Conservation (phyloP, 1,139 yeast species). For the Yamadazyma atlantica region DNA sequence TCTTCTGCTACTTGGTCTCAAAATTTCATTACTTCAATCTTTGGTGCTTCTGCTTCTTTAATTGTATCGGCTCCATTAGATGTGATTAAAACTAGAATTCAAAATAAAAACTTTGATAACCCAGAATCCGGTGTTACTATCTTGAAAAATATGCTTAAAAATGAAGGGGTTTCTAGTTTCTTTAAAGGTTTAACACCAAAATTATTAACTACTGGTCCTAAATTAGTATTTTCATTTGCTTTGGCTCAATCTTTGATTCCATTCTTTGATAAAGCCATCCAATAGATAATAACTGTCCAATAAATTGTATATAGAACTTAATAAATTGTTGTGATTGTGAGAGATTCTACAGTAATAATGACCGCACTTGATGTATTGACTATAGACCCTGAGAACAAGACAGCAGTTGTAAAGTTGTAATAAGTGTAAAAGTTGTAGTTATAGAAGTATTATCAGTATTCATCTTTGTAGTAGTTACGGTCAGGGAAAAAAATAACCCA, state of each 20-base stretch:
- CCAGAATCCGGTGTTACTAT: conserved; percentile 93
- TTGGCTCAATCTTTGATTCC: conserved; percentile 96
- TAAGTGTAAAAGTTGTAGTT: too few relatives aligned
- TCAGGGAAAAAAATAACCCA: too few relatives aligned
- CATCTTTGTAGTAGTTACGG: too few relatives aligned
- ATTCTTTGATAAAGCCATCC: conserved; percentile 75
- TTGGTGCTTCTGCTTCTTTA: conserved; percentile 96
- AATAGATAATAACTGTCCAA: conserved; percentile 15
- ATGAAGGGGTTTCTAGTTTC: conserved; percentile 87
- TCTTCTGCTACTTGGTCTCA: conserved; percentile 91
- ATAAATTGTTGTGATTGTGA: too few relatives aligned
- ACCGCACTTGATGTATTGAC: too few relatives aligned
- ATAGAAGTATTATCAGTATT: too few relatives aligned
- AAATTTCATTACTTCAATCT: conserved; percentile 92
- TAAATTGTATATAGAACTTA: too few relatives aligned
- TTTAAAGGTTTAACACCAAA: conserved; percentile 98
- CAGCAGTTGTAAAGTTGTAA: too few relatives aligned
- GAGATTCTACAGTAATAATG: too few relatives aligned
- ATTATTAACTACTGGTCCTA: conserved; percentile 96
- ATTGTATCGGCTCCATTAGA: conserved; percentile 97
- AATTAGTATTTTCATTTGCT: conserved; percentile 94
- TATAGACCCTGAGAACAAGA: too few relatives aligned
- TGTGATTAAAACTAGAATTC: conserved; percentile 97
- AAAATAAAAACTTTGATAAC: conserved; percentile 91
- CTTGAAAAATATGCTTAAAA: conserved; percentile 86